A percentile compares a stretch with the other conserved stretches of the same genome.
Conservation (phyloP, 73 alveolate genomes). For the Uronychia setigera region DNA sequence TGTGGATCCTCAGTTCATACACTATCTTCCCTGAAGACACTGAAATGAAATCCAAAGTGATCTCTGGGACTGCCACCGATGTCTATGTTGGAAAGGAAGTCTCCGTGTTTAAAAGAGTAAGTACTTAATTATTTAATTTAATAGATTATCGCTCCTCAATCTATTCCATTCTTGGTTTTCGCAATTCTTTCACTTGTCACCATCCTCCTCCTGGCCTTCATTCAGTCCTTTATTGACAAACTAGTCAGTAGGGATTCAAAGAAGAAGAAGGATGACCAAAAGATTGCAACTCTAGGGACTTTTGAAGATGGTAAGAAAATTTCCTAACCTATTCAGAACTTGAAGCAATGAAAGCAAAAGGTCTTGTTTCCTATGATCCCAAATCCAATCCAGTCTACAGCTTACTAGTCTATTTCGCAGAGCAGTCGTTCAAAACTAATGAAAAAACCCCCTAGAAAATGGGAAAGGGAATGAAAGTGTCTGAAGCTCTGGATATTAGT, state of each 20-base stretch:
- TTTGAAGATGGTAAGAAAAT: neutral
- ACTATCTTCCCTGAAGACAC: neutral
- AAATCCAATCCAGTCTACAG: too few species aligned
- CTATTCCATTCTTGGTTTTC: constrained; percentile 1
- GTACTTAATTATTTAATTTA: neutral
- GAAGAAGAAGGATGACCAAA: neutral
- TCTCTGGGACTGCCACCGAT: neutral
- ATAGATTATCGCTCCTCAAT: neutral
- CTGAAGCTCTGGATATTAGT: too few species aligned
- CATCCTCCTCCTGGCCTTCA: neutral
- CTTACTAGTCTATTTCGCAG: too few species aligned
- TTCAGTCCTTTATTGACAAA: neutral
- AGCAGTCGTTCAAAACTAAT: too few species aligned
- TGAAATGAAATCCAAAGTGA: neutral
- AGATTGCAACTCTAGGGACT: neutral
- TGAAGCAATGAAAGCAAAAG: neutral
- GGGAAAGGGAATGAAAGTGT: too few species aligned
- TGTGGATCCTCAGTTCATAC: neutral
- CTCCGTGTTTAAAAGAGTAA: neutral
- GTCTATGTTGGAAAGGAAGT: constrained; percentile 4
- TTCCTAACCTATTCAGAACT: neutral
- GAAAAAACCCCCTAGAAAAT: too few species aligned
- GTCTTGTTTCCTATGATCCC: neutral
- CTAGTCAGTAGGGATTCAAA: too few species aligned
- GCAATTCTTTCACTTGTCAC: neutral